Evolutionary conservation across 192 early-diverging fungal genomes (phyloP).

Genomic region (Diversispora epigaea): DNA sequence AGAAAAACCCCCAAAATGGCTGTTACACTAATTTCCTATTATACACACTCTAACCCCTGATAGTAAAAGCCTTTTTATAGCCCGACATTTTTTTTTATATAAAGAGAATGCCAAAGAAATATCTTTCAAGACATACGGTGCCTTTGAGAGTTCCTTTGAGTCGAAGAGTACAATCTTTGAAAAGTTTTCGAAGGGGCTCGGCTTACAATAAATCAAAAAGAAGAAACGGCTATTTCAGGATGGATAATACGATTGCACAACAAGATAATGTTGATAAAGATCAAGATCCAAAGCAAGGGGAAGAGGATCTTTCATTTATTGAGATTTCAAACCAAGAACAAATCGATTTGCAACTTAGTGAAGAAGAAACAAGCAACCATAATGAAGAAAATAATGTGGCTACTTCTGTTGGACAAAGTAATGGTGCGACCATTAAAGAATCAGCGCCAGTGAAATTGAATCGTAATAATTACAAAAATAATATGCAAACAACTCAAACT

Average conservation of each 20-base stretch:
- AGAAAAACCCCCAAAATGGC: too few species aligned
- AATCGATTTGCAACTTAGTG: background rate
- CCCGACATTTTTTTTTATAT: conserved; percentile 1
- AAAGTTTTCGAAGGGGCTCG: background rate
- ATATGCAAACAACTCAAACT: background rate
- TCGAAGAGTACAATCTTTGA: background rate
- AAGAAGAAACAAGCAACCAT: background rate
- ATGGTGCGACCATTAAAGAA: background rate
- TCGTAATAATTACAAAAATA: background rate
- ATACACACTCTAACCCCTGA: background rate
- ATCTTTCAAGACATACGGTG: background rate
- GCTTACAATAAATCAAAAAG: background rate
- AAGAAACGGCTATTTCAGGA: background rate
- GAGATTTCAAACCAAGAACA: background rate
- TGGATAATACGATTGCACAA: background rate
- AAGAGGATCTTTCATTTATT: background rate
- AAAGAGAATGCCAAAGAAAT: conserved; percentile 7
- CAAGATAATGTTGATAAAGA: background rate
- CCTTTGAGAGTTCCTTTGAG: background rate
- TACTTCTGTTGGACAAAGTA: background rate
- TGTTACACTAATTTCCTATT: background rate
- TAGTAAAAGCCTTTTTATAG: background rate
- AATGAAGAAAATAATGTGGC: background rate
- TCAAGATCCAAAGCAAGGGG: background rate
- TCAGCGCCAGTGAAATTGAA: background rate